Evolutionary conservation across 169 alveolate genomes (phyloP), one percentile per base, ranked within the genome.

Genomic region (Toxoplasma gondii): DNA sequence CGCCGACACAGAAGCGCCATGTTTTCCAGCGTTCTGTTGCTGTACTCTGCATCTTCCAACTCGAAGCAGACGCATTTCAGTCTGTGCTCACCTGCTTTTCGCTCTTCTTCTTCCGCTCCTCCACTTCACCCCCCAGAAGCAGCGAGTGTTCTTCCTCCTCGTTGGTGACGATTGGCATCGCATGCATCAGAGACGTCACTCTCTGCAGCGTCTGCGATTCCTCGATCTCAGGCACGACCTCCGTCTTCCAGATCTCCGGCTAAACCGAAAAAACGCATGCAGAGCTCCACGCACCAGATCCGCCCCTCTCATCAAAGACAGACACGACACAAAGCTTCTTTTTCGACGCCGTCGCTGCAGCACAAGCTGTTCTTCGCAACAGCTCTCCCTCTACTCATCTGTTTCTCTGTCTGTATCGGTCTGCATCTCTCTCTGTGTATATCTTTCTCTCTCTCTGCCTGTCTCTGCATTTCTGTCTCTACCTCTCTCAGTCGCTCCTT

Each of bases 71-170:
- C 4, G 58, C 12, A 12, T 49, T 12, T 12, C 58, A 4, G 22
- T 4, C 22, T 4, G 88, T 29, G 82, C 54, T 49, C 0, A 88
- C 43, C 58, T 39, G 54, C 17, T 39, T 64, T 64, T 49, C 64
- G 81, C 24, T 70, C 43, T 31, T 38, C 39, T 9, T 49, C 9
- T n/a, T 17, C 24, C 41, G 58, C 34, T 36, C 64, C 0, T 0
- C 67, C 36, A 54, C 69, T 38, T 64, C 87, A 5, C 87, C 93
- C 24, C 86, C 93, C n/a, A 88, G 82, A 22, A 88, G 93, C 43
- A 88, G 86, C 36, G 93, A 88, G 43, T 88, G 93, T 54, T 88
- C 80, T 43, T 69, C 58, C 70, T 88, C 93, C 39, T 31, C 39
- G 22, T 34, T 58, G 39, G 84, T 16, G 27, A 67, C 29, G 12